Evolutionary conservation across 2,329 filamentous ascomycete genomes (phyloP).

Genomic region (Trichoderma sp.): DNA sequence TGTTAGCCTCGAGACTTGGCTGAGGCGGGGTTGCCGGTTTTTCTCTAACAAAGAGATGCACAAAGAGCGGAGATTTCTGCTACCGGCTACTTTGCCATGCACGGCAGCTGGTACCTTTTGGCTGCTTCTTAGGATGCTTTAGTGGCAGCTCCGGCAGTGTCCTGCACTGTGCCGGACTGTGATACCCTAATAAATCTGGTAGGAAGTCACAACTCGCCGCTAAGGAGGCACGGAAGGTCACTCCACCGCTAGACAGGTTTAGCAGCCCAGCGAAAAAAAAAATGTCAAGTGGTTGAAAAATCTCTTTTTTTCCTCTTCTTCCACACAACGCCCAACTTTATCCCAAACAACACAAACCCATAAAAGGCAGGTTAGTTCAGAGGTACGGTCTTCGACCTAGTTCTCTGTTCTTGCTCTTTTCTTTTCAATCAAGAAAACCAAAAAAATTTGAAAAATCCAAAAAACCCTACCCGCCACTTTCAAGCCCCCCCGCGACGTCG

Average conservation of each 20-base stretch:
- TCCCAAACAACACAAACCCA: conserved; percentile 43
- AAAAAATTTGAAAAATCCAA: conserved; percentile 59
- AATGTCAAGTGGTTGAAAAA: conserved; percentile 37
- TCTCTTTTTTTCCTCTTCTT: conserved; percentile 41
- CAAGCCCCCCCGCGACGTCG: conserved; percentile 28
- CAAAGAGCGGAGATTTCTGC: not conserved
- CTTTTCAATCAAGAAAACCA: conserved; percentile 49
- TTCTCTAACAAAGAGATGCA: not conserved
- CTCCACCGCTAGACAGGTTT: conserved; percentile 25
- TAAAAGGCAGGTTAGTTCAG: conserved; percentile 50
- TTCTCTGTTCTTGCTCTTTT: conserved; percentile 59
- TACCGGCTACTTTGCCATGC: not conserved
- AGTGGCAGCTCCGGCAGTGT: conserved; percentile 5
- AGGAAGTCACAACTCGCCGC: conserved; percentile 20
- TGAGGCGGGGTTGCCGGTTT: conserved; percentile 5
- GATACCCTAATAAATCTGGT: conserved; percentile 18
- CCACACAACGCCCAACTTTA: conserved; percentile 50
- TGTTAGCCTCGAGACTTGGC: conserved; percentile 3
- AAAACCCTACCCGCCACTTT: conserved; percentile 52
- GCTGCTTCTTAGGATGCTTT: not conserved
- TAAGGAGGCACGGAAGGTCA: conserved; percentile 25
- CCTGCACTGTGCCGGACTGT: conserved; percentile 13
- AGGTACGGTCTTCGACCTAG: conserved; percentile 58
- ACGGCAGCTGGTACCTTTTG: not conserved
- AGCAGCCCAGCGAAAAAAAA: conserved; percentile 27